Evolutionary conservation across 2,329 filamentous ascomycete species (phyloP).

Genomic region (Boeremia lycopersici): DNA sequence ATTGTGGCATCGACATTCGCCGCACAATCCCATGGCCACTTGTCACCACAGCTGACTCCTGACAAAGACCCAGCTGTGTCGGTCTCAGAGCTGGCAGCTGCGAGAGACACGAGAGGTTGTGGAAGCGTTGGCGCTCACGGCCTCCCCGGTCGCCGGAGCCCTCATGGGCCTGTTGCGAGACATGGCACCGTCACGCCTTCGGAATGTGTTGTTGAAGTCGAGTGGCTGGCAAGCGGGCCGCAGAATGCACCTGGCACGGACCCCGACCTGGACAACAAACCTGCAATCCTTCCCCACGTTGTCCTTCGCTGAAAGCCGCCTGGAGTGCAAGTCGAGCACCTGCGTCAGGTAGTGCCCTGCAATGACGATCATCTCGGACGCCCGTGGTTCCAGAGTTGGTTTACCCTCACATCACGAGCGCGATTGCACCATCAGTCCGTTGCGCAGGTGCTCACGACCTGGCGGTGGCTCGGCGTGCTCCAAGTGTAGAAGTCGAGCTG

Average conservation of each 20-base stretch:
- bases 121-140: not conserved
- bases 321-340: constrained; percentile 3
- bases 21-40: constrained; percentile 4
- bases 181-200: not conserved
- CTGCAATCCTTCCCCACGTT: constrained; percentile 6
- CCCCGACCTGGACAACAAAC: constrained; percentile 1
- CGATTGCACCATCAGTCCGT: not conserved
- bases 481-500: not conserved
- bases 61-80: not conserved
- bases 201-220: constrained; percentile 9
- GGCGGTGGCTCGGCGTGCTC: not conserved
- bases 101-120: constrained; percentile 4
- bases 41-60: constrained; percentile 7
- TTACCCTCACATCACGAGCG: not conserved
- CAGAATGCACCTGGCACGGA: not conserved
- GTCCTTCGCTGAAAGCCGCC: not conserved
- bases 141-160: not conserved
- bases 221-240: constrained; percentile 8
- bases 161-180: constrained; percentile 1
- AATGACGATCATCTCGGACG: constrained; percentile 4
- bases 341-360: constrained; percentile 9
- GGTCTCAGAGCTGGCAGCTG: not conserved
- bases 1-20: constrained; percentile 7
- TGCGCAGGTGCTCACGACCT: not conserved
- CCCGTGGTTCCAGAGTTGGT: not conserved